phyloP scores from a whole-genome alignment of 225 moss, liverwort and hornwort genomes.

The Asterella californica region DNA sequence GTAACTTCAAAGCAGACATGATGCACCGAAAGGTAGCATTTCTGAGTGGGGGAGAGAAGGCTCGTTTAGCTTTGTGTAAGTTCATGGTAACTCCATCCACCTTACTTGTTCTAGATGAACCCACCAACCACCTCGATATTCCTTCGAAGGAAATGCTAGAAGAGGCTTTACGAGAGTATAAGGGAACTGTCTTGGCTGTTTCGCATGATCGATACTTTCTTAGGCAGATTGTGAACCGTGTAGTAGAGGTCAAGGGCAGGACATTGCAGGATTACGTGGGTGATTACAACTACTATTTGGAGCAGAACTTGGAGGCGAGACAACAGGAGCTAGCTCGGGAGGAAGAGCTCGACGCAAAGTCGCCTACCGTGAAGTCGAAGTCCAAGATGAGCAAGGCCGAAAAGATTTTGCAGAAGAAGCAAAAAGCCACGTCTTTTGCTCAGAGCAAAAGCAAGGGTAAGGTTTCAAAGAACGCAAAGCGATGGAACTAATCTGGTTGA shows the following conservation, averaged over 20 bases:
- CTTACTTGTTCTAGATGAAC: slow-evolving; percentile 81
- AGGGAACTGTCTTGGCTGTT: slow-evolving; percentile 83
- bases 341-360: slow-evolving; percentile 74
- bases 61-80: slow-evolving; percentile 88
- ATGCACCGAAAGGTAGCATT: slow-evolving; percentile 77
- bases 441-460: slow-evolving; percentile 77
- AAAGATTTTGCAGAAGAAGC: slow-evolving; percentile 90
- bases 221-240: slow-evolving; percentile 88
- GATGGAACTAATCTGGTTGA: slow-evolving; percentile 62
- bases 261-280: too few species aligned
- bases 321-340: slow-evolving; percentile 83
- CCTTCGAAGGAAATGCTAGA: slow-evolving; percentile 98
- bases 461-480: slow-evolving; percentile 76
- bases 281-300: too few species aligned
- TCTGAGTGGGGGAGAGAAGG: slow-evolving; percentile 97
- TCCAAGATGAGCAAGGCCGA: slow-evolving; percentile 98
- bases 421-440: slow-evolving; percentile 72
- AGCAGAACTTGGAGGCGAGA: slow-evolving; percentile 88
- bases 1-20: slow-evolving; percentile 96
- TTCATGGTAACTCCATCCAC: slow-evolving; percentile 99
- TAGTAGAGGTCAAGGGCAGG: too few species aligned
- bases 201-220: slow-evolving; percentile 96
- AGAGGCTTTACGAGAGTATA: slow-evolving; percentile 95
- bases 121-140: slow-evolving; percentile 95
- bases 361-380: too few species aligned